Percentiles rank a stretch among this genome's conserved stretches.
These are phyloP conservation scores for Sistotremastrum niveocremeum DNA, from an alignment of 768 basidiomycete species.

Conservation along the genomic window DNA sequence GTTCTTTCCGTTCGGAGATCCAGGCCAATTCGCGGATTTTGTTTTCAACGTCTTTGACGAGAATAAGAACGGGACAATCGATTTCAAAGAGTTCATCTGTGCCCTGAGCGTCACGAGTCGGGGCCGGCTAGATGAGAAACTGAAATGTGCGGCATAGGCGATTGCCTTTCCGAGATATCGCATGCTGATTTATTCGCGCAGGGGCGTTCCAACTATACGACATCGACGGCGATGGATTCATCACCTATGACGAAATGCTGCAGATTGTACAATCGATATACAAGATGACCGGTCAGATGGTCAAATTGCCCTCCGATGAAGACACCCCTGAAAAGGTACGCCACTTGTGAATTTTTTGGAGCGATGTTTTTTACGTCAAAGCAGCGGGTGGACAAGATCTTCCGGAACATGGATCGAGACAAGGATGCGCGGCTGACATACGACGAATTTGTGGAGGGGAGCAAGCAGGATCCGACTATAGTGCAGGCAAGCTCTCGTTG, in stretches of 20 bases:
- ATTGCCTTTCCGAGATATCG: constrained; percentile 8
- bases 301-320: constrained; percentile 94
- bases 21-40: constrained; percentile 90
- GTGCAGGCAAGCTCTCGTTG: constrained; percentile 56
- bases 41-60: constrained; percentile 97
- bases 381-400: constrained; percentile 97
- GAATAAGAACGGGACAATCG: constrained; percentile 93
- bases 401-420: constrained; percentile 92
- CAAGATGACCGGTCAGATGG: constrained; percentile 99
- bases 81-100: constrained; percentile 99
- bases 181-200: constrained; percentile 21
- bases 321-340: constrained; percentile 97
- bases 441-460: constrained; percentile 96
- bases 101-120: constrained; percentile 91
- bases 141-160: constrained; percentile 59
- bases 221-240: constrained; percentile 94
- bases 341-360: constrained; percentile 1
- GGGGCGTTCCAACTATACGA: constrained; percentile 99
- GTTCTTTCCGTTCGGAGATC: constrained; percentile 99
- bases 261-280: constrained; percentile 97
- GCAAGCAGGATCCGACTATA: constrained; percentile 98
- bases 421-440: constrained; percentile 88
- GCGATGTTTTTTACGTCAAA: not conserved
- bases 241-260: constrained; percentile 99
- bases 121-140: constrained; percentile 91